These are phyloP conservation scores for Aspergillus neotritici DNA, from an alignment of 2,329 filamentous ascomycete genomes.

Conservation along the genomic window DNA sequence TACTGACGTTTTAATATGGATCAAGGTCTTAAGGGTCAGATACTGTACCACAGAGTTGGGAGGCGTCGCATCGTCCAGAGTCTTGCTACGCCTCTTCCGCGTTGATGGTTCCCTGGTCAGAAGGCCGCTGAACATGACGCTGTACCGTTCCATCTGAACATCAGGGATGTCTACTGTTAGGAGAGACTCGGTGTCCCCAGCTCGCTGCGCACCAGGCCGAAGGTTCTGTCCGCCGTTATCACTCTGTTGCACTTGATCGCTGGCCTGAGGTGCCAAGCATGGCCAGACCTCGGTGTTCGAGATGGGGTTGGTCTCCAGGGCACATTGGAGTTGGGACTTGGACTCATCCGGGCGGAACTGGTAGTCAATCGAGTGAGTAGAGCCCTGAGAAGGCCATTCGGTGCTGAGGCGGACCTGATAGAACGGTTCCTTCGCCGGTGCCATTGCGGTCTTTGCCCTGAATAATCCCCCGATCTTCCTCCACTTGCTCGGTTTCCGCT, in stretches of 20 bases:
- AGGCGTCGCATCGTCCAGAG: conserved; percentile 48
- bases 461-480: conserved; percentile 44
- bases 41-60: conserved; percentile 42
- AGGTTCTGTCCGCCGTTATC: too few relatives aligned
- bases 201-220: conserved; percentile 7
- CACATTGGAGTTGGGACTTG: conserved; percentile 3
- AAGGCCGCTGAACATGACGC: conserved; percentile 82
- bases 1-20: conserved; percentile 3
- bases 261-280: conserved; percentile 12
- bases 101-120: conserved; percentile 46
- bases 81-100: conserved; percentile 33
- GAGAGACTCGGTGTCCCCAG: conserved; percentile 29
- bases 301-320: conserved; percentile 5
- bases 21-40: neutral
- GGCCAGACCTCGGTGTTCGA: conserved; percentile 16
- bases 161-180: conserved; percentile 76
- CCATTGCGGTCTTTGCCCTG: conserved; percentile 31
- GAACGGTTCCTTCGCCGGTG: conserved; percentile 21
- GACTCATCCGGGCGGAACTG: conserved; percentile 15
- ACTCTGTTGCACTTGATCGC: conserved; percentile 17
- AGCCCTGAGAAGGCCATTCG: conserved; percentile 18
- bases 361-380: conserved; percentile 17
- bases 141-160: conserved; percentile 79
- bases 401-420: conserved; percentile 23
- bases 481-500: conserved; percentile 42